A percentile compares a stretch with the other conserved stretches of the same genome.
Conservation (phyloP, 106 monocot genomes). For the Allium sativum region DNA sequence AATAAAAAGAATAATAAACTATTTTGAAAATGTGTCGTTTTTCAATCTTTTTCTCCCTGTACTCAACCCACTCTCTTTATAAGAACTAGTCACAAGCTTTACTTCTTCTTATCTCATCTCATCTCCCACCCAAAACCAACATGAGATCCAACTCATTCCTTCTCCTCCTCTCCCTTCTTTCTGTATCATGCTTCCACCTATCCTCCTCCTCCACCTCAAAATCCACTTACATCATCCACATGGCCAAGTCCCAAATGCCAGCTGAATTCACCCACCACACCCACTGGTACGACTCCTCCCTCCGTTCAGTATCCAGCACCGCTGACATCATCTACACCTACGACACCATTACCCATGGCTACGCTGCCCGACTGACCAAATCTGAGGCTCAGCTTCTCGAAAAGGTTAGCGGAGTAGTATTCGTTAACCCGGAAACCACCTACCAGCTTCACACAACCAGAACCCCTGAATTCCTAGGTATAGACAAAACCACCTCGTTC, state of each 20-base stretch:
- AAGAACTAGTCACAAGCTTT: no score
- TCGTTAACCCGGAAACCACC: slow-evolving; percentile 53
- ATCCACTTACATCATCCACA: slow-evolving; percentile 72
- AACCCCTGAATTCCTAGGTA: slow-evolving; percentile 82
- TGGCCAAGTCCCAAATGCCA: slow-evolving; percentile 66
- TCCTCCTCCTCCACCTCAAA: neutral
- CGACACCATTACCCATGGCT: slow-evolving; percentile 66
- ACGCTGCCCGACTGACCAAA: slow-evolving; percentile 58
- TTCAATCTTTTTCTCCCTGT: no score
- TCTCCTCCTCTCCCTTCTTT: neutral
- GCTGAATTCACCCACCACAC: slow-evolving; percentile 37
- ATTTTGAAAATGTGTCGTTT: no score
- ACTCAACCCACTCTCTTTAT: no score
- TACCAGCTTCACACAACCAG: slow-evolving; percentile 97
- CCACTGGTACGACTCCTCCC: slow-evolving; percentile 78
- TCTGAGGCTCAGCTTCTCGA: slow-evolving; percentile 40
- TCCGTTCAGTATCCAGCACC: slow-evolving; percentile 59
- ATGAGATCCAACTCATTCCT: neutral
- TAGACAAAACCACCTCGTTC: slow-evolving; percentile 21
- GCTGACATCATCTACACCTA: slow-evolving; percentile 76
- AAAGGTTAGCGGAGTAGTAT: slow-evolving; percentile 40
- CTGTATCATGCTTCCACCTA: neutral
- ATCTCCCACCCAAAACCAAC: no score
- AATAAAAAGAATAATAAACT: no score
- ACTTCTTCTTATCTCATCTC: no score